A percentile compares a stretch with the other conserved stretches of the same genome.
Evolutionary conservation across 2,329 filamentous ascomycete genomes (phyloP).

Genomic region (Colletotrichum lupini): DNA sequence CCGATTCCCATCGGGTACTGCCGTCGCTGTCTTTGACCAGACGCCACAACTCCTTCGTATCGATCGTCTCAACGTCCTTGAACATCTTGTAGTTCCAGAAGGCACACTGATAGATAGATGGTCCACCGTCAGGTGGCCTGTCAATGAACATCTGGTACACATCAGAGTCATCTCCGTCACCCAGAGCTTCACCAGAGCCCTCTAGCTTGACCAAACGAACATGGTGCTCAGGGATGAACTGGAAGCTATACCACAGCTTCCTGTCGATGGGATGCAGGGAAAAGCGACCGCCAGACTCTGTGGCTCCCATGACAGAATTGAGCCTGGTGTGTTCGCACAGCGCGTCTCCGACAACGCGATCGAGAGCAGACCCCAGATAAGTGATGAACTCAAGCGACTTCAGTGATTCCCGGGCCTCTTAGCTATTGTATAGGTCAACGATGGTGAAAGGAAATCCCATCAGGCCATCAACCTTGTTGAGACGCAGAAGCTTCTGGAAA

Average conservation of each 20-base stretch:
- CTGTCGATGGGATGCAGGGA: background rate
- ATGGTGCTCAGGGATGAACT: background rate
- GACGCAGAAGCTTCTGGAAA: too few species aligned
- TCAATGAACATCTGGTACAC: background rate
- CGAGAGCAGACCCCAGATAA: too few species aligned
- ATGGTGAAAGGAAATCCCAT: too few species aligned
- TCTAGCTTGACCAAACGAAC: background rate
- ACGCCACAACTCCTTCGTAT: background rate
- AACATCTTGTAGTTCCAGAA: constrained; percentile 5
- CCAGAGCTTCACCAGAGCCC: background rate
- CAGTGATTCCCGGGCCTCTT: too few species aligned
- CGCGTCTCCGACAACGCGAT: too few species aligned
- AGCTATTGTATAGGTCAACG: too few species aligned
- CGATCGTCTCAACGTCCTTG: background rate
- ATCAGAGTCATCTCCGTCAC: background rate
- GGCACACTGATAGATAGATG: background rate
- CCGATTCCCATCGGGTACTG: background rate
- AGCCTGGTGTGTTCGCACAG: too few species aligned
- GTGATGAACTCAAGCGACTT: too few species aligned
- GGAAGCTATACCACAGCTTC: background rate
- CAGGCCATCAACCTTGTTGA: too few species aligned
- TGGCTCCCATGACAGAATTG: too few species aligned
- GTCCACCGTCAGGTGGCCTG: background rate
- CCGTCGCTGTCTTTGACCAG: background rate
- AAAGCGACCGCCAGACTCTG: too few species aligned